Percentiles rank a stretch among this genome's conserved stretches.
Conservation (phyloP, 164 flowering plant genomes). For the Liquidambar formosana region DNA sequence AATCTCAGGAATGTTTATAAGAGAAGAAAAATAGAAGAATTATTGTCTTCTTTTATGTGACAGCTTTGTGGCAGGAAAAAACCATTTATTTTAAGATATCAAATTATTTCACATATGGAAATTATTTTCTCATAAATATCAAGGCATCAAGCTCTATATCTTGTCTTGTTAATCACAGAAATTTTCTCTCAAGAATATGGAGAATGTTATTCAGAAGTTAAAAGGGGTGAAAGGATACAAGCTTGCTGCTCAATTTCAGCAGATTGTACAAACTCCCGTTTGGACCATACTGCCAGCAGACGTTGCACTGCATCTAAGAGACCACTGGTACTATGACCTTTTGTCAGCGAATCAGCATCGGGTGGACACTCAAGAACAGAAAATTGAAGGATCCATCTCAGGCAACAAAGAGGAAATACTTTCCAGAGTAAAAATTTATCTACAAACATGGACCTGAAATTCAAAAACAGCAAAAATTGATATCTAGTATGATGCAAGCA, state of each 20-base stretch:
- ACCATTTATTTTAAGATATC: not conserved
- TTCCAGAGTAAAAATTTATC: slow-evolving; percentile 93
- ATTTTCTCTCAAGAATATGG: not conserved
- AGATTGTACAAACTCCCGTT: slow-evolving; percentile 78
- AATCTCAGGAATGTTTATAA: not conserved
- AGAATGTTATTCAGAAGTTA: not conserved
- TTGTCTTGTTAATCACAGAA: not conserved
- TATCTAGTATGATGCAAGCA: not conserved
- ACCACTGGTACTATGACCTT: slow-evolving; percentile 26
- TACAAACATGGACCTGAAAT: slow-evolving; percentile 70
- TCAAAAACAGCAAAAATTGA: slow-evolving; percentile 9
- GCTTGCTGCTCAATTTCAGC: slow-evolving; percentile 85
- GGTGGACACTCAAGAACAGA: slow-evolving; percentile 73
- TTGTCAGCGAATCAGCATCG: slow-evolving; percentile 21
- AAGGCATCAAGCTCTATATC: not conserved
- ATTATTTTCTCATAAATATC: not conserved
- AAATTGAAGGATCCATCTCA: slow-evolving; percentile 92
- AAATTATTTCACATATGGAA: too few relatives aligned
- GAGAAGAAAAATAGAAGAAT: not conserved
- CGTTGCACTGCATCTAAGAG: slow-evolving; percentile 56
- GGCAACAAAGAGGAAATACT: slow-evolving; percentile 80
- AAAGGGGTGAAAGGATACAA: slow-evolving; percentile 67
- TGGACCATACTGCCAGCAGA: slow-evolving; percentile 73
- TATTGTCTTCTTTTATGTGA: too few relatives aligned
- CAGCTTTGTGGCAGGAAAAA: not conserved